Evolutionary conservation across 257 asterid species (phyloP).

Genomic region (Solanum ahanhuiri): DNA sequence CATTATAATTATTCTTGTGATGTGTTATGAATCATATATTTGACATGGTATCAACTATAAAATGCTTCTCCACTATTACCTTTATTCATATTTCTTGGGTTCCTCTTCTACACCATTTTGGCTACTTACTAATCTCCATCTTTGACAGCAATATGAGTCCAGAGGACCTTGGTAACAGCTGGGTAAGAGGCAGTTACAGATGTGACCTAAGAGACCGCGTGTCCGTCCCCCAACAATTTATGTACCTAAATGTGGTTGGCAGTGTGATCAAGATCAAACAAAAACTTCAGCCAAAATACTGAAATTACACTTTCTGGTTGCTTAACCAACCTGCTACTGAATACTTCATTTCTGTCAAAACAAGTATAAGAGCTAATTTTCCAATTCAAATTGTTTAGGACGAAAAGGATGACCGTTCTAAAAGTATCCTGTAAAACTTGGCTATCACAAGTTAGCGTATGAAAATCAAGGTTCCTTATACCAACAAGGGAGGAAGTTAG

Average conservation of each 20-base stretch:
- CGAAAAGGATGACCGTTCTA: not conserved
- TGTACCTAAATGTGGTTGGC: not conserved
- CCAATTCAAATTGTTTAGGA: not conserved
- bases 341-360: not conserved
- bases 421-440: constrained; percentile 10
- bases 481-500: not conserved
- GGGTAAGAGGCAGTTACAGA: not conserved
- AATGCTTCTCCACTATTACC: not conserved
- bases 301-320: not conserved
- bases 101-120: not conserved
- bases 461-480: not conserved
- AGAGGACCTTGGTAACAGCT: not conserved
- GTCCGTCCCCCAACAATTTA: not conserved
- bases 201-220: not conserved
- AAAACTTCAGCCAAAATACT: not conserved
- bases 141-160: not conserved
- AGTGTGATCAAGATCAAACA: not conserved
- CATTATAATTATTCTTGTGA: not conserved
- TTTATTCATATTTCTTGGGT: not conserved
- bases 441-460: not conserved
- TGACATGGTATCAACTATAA: not conserved
- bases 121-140: not conserved
- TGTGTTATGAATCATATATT: not conserved
- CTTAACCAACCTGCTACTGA: not conserved
- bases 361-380: not conserved